phyloP scores from a whole-genome alignment of 352 stramenopile genomes.

The Globisporangium lucens region DNA sequence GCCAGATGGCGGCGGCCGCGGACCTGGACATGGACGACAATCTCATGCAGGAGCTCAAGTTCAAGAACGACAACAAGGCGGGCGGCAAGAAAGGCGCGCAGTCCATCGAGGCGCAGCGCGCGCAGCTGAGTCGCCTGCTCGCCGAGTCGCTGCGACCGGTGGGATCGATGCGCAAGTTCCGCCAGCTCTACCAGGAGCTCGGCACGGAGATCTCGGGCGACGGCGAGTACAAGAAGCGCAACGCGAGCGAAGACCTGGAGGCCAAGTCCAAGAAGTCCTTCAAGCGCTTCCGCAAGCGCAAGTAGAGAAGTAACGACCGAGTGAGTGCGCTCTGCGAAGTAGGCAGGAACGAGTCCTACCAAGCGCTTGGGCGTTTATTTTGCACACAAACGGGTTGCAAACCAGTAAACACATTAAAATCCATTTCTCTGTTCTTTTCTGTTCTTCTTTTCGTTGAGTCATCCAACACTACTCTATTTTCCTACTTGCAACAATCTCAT shows the following conservation, averaged over 20 bases:
- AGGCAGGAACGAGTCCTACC: neutral
- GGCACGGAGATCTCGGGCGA: constrained; percentile 52
- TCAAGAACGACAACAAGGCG: constrained; percentile 59
- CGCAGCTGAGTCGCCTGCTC: constrained; percentile 57
- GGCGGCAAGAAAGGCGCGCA: constrained; percentile 30
- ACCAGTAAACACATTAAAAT: neutral
- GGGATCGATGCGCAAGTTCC: constrained; percentile 80
- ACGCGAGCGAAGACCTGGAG: constrained; percentile 69
- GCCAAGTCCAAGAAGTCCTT: constrained; percentile 77
- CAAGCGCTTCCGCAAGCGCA: constrained; percentile 71
- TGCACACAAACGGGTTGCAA: neutral
- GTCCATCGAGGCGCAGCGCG: constrained; percentile 53
- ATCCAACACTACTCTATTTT: too few relatives aligned
- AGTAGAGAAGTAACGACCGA: constrained; percentile 7
- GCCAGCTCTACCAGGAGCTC: constrained; percentile 75
- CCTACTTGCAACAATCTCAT: too few relatives aligned
- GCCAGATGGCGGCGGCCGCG: constrained; percentile 78
- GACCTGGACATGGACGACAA: constrained; percentile 83
- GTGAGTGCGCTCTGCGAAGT: neutral
- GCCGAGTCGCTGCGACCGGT: constrained; percentile 63
- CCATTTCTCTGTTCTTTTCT: neutral
- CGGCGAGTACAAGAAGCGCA: constrained; percentile 75
- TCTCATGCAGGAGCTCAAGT: constrained; percentile 59
- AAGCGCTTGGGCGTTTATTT: neutral
- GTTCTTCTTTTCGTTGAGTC: neutral